Evolutionary conservation across 192 early-diverging fungal species (phyloP).

Genomic region (Backusella circina): DNA sequence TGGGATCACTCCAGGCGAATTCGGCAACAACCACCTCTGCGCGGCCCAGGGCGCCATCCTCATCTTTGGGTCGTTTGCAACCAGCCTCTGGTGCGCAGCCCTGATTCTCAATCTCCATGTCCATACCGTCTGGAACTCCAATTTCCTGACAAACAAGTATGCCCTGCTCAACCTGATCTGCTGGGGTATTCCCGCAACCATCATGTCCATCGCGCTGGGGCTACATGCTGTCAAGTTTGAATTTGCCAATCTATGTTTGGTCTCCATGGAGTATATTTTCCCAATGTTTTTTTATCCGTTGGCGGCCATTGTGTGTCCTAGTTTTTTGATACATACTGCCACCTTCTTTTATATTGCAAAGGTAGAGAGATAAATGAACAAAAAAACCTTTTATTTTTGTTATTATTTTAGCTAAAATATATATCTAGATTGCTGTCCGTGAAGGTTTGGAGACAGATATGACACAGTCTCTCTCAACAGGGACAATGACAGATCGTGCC

Average conservation of each 20-base stretch:
- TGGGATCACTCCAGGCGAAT: conserved; percentile 32
- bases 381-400: background rate
- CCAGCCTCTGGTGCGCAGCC: conserved; percentile 39
- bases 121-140: conserved; percentile 56
- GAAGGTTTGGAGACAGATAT: conserved; percentile 32
- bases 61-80: conserved; percentile 43
- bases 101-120: conserved; percentile 50
- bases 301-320: conserved; percentile 45
- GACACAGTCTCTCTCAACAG: conserved; percentile 17
- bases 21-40: conserved; percentile 44
- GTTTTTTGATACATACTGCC: conserved; percentile 44
- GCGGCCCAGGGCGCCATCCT: conserved; percentile 48
- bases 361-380: conserved; percentile 10
- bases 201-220: conserved; percentile 36
- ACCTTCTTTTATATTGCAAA: conserved; percentile 53
- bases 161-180: conserved; percentile 39
- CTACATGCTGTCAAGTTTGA: conserved; percentile 43
- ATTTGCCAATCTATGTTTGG: conserved; percentile 48
- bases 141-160: conserved; percentile 43
- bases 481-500: background rate
- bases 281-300: conserved; percentile 51
- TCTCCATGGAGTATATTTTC: conserved; percentile 35
- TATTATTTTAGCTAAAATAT: too few species aligned
- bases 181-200: conserved; percentile 46
- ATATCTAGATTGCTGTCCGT: conserved; percentile 30